Conservation (phyloP, 257 asterid species). For the Gentiana dahurica region DNA sequence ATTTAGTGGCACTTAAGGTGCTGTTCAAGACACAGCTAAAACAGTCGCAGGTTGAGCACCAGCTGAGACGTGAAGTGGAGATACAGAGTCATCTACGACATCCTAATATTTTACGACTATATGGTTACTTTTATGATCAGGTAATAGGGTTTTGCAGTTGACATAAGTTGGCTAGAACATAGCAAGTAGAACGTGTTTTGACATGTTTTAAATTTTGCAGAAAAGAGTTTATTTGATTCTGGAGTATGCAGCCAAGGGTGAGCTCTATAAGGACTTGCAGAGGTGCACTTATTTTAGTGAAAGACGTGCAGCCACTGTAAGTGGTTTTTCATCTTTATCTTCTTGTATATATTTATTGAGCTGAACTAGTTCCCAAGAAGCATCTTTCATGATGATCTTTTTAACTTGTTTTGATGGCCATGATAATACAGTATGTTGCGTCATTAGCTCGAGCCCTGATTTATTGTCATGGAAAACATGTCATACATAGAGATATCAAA, state of each 20-base stretch:
- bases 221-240: constrained; percentile 80
- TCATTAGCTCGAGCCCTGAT: constrained; percentile 89
- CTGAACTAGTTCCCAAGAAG: background rate
- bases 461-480: constrained; percentile 94
- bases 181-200: background rate
- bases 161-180: no score
- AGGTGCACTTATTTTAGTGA: constrained; percentile 76
- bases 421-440: constrained; percentile 58
- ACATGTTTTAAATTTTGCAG: constrained; percentile 29
- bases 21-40: constrained; percentile 74
- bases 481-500: constrained; percentile 86
- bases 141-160: constrained; percentile 15
- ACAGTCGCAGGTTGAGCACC: constrained; percentile 88
- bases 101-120: constrained; percentile 76
- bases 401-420: constrained; percentile 1
- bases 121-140: constrained; percentile 89
- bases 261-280: constrained; percentile 77
- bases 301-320: constrained; percentile 82
- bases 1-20: constrained; percentile 76
- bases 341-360: background rate
- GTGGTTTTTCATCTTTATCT: constrained; percentile 11
- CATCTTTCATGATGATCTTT: background rate
- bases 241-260: constrained; percentile 90
- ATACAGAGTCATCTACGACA: constrained; percentile 91
- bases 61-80: constrained; percentile 92